These are phyloP conservation scores for Backusella australiensis DNA, from an alignment of 192 early-diverging fungal species.

Conservation along the genomic window DNA sequence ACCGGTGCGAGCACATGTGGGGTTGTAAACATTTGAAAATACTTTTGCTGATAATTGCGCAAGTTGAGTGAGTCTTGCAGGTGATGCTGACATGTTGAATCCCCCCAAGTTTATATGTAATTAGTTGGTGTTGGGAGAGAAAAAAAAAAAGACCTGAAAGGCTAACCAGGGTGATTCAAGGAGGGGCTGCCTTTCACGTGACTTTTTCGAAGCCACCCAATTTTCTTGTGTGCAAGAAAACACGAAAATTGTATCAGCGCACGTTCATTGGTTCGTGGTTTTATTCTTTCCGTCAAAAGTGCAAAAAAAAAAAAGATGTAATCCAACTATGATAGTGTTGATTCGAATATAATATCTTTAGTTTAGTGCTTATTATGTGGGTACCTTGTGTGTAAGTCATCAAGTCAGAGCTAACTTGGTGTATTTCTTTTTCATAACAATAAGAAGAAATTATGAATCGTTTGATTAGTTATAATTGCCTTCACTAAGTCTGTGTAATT, in stretches of 20 bases:
- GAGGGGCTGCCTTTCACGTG: not conserved
- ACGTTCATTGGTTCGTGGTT: not conserved
- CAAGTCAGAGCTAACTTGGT: not conserved
- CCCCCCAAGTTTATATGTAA: not conserved
- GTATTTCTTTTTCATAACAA: not conserved
- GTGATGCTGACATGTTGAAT: slow-evolving; percentile 23
- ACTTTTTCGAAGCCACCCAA: not conserved
- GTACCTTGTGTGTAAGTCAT: not conserved
- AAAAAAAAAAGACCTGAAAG: not conserved
- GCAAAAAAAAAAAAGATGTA: too few species aligned
- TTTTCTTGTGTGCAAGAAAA: not conserved
- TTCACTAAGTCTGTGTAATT: not conserved
- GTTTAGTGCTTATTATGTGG: too few species aligned
- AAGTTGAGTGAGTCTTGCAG: slow-evolving; percentile 45
- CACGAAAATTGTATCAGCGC: not conserved
- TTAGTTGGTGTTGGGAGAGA: not conserved
- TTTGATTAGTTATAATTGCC: not conserved
- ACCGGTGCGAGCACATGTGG: slow-evolving; percentile 62
- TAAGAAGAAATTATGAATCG: not conserved
- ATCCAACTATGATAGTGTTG: too few species aligned
- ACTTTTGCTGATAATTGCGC: slow-evolving; percentile 60
- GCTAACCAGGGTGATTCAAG: not conserved
- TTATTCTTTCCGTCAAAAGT: not conserved
- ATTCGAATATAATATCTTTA: too few species aligned
- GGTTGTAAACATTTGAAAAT: slow-evolving; percentile 71